Evolutionary conservation across 306 rosid genomes (phyloP).

Genomic region (Albizia julibrissin): DNA sequence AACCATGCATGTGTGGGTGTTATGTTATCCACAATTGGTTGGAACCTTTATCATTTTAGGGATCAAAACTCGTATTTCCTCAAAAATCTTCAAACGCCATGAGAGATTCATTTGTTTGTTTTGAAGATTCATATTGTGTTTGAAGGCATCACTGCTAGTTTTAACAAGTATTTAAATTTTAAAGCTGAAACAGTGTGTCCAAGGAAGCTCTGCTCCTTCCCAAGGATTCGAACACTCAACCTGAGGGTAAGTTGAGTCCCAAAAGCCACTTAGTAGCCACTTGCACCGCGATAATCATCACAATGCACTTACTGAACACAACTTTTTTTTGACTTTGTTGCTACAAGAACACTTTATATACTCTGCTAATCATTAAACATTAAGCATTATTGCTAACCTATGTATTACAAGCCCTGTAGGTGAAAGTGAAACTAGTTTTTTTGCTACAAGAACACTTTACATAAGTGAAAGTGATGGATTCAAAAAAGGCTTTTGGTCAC

Average conservation of each 20-base stretch:
- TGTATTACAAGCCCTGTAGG: not conserved
- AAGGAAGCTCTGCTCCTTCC: not conserved
- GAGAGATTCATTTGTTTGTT: not conserved
- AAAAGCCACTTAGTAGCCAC: no score
- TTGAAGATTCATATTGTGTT: not conserved
- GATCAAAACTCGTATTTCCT: not conserved
- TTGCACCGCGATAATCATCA: no score
- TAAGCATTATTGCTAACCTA: not conserved
- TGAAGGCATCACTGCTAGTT: not conserved
- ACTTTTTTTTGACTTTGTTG: not conserved
- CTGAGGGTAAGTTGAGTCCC: no score
- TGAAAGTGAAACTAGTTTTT: no score
- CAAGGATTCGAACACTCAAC: no score
- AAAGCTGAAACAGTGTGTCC: not conserved
- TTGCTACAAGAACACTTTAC: not conserved
- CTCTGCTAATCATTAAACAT: not conserved
- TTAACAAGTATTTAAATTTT: no score
- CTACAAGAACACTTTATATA: not conserved
- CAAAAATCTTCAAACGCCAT: not conserved
- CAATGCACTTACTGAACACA: not conserved
- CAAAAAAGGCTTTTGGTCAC: slow-evolving; percentile 8
- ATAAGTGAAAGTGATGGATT: not conserved
- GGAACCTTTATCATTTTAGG: no score
- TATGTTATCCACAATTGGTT: no score
- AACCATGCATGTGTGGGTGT: no score